Conservation (phyloP, 192 early-diverging fungal species). For the Gamsiella multidivaricata region DNA sequence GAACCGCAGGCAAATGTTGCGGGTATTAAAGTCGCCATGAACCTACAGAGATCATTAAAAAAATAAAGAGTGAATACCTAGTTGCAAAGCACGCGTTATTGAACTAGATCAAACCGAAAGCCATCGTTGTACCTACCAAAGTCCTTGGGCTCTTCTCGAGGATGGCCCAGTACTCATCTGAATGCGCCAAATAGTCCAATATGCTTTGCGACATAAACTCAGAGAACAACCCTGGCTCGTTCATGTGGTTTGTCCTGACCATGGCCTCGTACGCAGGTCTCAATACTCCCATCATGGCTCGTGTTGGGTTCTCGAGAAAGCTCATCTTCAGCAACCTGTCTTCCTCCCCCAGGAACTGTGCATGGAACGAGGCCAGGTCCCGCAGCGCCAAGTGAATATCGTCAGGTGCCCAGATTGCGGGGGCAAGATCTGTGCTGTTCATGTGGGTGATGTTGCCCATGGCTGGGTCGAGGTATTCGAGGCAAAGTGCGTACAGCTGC, state of each 20-base stretch:
- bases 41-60: conserved; percentile 8
- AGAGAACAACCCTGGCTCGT: conserved; percentile 29
- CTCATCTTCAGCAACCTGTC: conserved; percentile 23
- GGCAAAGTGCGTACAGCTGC: conserved; percentile 47
- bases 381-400: conserved; percentile 33
- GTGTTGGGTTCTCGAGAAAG: conserved; percentile 44
- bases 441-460: conserved; percentile 38
- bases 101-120: not conserved
- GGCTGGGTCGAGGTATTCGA: conserved; percentile 38
- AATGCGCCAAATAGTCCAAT: conserved; percentile 37
- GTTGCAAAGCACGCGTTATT: not conserved
- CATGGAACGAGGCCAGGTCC: conserved; percentile 45
- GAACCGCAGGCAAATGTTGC: conserved; percentile 38
- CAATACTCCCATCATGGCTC: conserved; percentile 31
- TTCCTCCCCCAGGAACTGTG: conserved; percentile 45
- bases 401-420: conserved; percentile 22
- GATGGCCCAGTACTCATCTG: conserved; percentile 38
- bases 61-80: too few relatives aligned
- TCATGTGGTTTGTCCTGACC: conserved; percentile 31
- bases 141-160: conserved; percentile 43
- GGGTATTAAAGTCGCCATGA: conserved; percentile 51
- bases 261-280: conserved; percentile 44
- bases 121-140: conserved; percentile 13
- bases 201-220: conserved; percentile 16
- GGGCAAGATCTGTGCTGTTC: conserved; percentile 38